Evolutionary conservation across 2,329 filamentous ascomycete genomes (phyloP).

Genomic region (Pseudogymnoascus sp.): DNA sequence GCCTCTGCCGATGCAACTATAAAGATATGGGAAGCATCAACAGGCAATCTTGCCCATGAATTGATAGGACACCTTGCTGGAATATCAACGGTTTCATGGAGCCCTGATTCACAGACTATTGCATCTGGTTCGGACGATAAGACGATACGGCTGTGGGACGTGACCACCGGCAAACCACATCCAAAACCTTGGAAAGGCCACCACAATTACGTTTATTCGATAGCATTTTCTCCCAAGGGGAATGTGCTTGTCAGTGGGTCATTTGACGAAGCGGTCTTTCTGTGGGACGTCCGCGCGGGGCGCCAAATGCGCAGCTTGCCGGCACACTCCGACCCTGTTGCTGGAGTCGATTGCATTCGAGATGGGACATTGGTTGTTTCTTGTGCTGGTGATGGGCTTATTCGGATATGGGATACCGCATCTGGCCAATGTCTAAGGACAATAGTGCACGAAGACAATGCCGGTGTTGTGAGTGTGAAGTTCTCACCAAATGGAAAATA

Average conservation of each 20-base stretch:
- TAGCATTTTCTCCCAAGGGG: constrained; percentile 95
- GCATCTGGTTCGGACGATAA: constrained; percentile 96
- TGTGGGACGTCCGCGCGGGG: constrained; percentile 91
- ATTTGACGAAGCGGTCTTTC: constrained; percentile 93
- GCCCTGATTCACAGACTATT: constrained; percentile 77
- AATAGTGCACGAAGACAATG: constrained; percentile 93
- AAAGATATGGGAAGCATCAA: constrained; percentile 80
- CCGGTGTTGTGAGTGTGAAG: constrained; percentile 78
- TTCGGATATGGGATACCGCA: constrained; percentile 91
- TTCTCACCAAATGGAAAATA: constrained; percentile 94
- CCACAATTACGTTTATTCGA: constrained; percentile 90
- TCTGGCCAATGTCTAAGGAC: constrained; percentile 94
- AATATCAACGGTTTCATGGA: constrained; percentile 90
- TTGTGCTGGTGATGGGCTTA: constrained; percentile 85
- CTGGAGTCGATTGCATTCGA: constrained; percentile 84
- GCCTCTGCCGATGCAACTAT: constrained; percentile 84
- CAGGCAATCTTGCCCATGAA: constrained; percentile 75
- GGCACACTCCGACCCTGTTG: constrained; percentile 90
- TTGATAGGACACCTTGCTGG: constrained; percentile 91
- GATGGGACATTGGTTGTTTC: constrained; percentile 90
- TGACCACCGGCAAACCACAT: constrained; percentile 52
- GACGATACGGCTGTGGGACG: constrained; percentile 86
- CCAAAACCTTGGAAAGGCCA: constrained; percentile 66
- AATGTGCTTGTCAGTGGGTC: constrained; percentile 94
- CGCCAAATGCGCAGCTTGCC: constrained; percentile 84